Evolutionary conservation across 1,139 yeast species (phyloP).

Genomic region (Suhomyces ambrosiae): DNA sequence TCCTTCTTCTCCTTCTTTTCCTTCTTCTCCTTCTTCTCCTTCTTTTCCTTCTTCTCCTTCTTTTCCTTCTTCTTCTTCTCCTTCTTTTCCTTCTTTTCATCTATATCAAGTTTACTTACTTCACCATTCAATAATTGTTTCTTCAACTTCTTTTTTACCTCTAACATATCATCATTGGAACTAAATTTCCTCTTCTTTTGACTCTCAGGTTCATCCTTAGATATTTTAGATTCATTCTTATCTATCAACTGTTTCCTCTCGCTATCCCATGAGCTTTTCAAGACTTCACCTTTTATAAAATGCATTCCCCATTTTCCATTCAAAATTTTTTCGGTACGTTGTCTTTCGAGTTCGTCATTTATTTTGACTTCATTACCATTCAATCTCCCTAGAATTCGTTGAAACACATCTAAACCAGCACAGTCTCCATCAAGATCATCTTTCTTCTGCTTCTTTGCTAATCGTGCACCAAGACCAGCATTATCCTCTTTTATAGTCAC

Average conservation of each 20-base stretch:
- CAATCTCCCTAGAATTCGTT: conserved; percentile 81
- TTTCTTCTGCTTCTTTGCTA: conserved; percentile 54
- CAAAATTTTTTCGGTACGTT: conserved; percentile 65
- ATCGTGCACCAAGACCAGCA: conserved; percentile 82
- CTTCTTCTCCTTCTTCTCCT: conserved; percentile 22
- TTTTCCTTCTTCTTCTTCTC: conserved; percentile 23
- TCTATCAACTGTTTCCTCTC: conserved; percentile 39
- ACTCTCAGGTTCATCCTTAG: conserved; percentile 2
- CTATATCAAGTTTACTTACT: no score
- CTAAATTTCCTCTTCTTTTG: conserved; percentile 17
- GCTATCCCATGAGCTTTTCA: conserved; percentile 84
- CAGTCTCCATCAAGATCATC: conserved; percentile 73
- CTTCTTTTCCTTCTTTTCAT: conserved; percentile 27
- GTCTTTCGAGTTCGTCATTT: conserved; percentile 60
- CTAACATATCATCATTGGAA: conserved; percentile 5
- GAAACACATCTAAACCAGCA: conserved; percentile 91
- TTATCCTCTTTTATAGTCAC: conserved; percentile 80
- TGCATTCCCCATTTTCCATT: conserved; percentile 85
- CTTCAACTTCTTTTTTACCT: conserved; percentile 11
- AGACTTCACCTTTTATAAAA: conserved; percentile 81
- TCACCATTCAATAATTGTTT: no score
- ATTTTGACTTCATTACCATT: conserved; percentile 73
- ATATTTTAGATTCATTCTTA: conserved; percentile 1
- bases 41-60: conserved; percentile 19
- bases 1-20: conserved; percentile 23